Conservation (phyloP, 768 basidiomycete genomes). For the Lepiota venenata region DNA sequence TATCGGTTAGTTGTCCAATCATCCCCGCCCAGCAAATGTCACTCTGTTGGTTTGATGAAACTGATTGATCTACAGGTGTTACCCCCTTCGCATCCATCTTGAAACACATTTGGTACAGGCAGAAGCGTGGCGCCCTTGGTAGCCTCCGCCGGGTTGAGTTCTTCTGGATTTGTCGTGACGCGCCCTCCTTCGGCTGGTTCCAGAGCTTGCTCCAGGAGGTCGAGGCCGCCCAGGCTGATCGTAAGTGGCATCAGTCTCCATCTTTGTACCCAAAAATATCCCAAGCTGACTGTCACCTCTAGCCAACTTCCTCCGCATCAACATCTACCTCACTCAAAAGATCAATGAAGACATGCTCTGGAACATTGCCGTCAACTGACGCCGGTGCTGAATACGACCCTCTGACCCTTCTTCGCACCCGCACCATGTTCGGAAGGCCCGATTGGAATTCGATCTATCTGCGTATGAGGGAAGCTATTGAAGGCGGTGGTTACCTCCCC, state of each 20-base stretch:
- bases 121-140: constrained; percentile 73
- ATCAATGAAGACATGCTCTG: constrained; percentile 84
- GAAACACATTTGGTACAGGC: constrained; percentile 95
- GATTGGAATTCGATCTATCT: constrained; percentile 84
- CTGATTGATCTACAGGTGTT: constrained; percentile 49
- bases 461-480: constrained; percentile 73
- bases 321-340: constrained; percentile 87
- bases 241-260: constrained; percentile 56
- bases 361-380: constrained; percentile 89
- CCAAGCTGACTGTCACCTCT: constrained; percentile 14
- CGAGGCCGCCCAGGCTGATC: constrained; percentile 85
- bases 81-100: constrained; percentile 95
- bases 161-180: constrained; percentile 91
- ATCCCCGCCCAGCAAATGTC: neutral
- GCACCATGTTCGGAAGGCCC: constrained; percentile 90
- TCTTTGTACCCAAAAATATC: neutral
- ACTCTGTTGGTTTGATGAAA: neutral
- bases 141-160: constrained; percentile 88
- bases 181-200: constrained; percentile 99
- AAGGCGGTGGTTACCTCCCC: constrained; percentile 77
- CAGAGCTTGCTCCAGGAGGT: constrained; percentile 85
- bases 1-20: constrained; percentile 57
- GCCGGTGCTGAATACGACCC: constrained; percentile 86
- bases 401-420: constrained; percentile 81
- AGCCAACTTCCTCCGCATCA: constrained; percentile 93